Conservation (phyloP, 176 grass and related monocot genomes). For the Carex myosuroides region DNA sequence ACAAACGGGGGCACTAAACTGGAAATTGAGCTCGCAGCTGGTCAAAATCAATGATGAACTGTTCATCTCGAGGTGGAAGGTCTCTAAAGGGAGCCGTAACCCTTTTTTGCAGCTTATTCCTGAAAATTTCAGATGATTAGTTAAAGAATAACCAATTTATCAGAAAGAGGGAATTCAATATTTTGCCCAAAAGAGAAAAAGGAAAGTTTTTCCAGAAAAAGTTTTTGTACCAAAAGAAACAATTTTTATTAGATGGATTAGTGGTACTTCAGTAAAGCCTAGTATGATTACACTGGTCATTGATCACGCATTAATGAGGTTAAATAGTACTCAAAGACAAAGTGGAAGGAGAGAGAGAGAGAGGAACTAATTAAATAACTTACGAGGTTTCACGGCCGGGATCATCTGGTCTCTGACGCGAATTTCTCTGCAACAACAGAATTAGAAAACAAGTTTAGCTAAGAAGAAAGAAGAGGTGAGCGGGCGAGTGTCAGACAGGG, state of each 20-base stretch:
- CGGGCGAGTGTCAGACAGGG: background rate
- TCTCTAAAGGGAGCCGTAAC: conserved; percentile 62
- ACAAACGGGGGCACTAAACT: conserved; percentile 28
- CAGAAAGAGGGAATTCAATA: background rate
- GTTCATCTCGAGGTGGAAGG: conserved; percentile 66
- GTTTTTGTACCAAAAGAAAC: background rate
- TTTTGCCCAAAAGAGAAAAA: background rate
- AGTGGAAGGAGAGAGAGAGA: background rate
- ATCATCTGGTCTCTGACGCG: conserved; percentile 63
- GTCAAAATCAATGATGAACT: conserved; percentile 92
- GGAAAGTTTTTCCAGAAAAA: background rate
- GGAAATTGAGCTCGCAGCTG: conserved; percentile 46
- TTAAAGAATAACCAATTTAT: background rate
- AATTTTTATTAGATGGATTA: background rate
- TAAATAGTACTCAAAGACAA: background rate
- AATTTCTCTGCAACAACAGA: conserved; percentile 59
- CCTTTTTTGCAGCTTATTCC: conserved; percentile 96
- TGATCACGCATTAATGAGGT: background rate
- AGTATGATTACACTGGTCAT: background rate
- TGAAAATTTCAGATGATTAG: conserved; percentile 30
- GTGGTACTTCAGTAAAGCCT: background rate
- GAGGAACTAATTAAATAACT: conserved; percentile 13
- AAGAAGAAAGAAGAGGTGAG: background rate
- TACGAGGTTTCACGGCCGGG: conserved; percentile 58
- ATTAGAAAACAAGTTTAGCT: conserved; percentile 9